Base-by-base conservation (phyloP, 2,329 filamentous ascomycete genomes). In the Aspergillus ochraceoroseus region DNA sequence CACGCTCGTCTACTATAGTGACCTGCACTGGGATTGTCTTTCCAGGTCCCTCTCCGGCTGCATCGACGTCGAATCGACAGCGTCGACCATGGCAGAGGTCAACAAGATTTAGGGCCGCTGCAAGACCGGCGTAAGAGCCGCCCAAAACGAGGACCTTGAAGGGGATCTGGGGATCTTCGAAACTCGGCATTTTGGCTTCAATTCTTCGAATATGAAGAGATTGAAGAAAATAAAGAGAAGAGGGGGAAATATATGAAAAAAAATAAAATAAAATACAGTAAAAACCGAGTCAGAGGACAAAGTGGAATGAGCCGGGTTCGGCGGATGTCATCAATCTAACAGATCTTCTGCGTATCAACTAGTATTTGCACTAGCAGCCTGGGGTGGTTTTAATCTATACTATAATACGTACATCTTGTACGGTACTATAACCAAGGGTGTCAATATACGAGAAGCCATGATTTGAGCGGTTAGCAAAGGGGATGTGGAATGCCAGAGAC, bases 1-100 rank as follows among this genome's bases (percentile, higher is more conserved):
- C 85, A n/a, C 83, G 71, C 62, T 88, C 83, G 54, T 89, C 84
- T 15, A 86, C 79, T 14, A 89, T 74, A 14, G 82, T 87, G 35
- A 89, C 80, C 25, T 87, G 75, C 9, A 86, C 63, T 1, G 77
- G 71, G 30, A 82, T 68, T n/a, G 18, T n/a, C 35, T 43, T 43
- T 3, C 35, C 35, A 2, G 41, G 32, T 1, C 31, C 41, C 7
- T 39, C 31, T 5, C 39, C 41, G 0, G 14, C 23, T 2, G 32
- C 25, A n/a, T 34, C 37, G 5, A 43, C 38, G 1, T 30, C 38
- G 31, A 39, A 43, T 1, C 41, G 41, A 34, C 29, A 20, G 5
- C 27, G 31, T 2, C 35, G 35, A 5, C 80, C 80, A 41, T 76
- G 68, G 46, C 76, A 76, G 27, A 83, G 69, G 54, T 86, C 81